phyloP scores from a whole-genome alignment of 2,329 filamentous ascomycete species.

The Juglanconis oblonga region DNA sequence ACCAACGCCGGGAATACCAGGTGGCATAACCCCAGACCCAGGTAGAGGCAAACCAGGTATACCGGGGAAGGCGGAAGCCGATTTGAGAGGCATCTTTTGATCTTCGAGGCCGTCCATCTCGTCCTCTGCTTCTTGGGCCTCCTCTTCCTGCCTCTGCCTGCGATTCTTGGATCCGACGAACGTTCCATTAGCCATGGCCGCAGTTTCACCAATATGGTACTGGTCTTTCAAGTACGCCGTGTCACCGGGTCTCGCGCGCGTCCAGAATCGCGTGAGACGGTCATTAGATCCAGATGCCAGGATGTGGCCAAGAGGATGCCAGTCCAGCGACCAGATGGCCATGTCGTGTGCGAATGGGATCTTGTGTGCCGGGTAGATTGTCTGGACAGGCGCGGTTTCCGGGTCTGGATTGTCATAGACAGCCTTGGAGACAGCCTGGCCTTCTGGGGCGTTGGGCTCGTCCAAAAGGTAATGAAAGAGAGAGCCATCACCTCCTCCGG shows the following conservation, averaged over 20 bases:
- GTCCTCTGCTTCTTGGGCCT: constrained; percentile 90
- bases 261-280: constrained; percentile 95
- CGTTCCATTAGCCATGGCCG: constrained; percentile 91
- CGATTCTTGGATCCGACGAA: constrained; percentile 80
- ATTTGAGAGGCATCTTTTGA: constrained; percentile 72
- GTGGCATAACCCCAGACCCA: constrained; percentile 31
- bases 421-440: constrained; percentile 67
- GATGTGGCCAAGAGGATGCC: constrained; percentile 95
- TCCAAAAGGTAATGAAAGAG: constrained; percentile 94
- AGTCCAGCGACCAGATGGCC: constrained; percentile 96
- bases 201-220: constrained; percentile 92
- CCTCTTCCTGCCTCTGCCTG: constrained; percentile 81
- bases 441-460: constrained; percentile 81
- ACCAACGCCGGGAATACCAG: constrained; percentile 51
- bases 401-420: constrained; percentile 86
- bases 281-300: constrained; percentile 95
- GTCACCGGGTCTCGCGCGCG: constrained; percentile 83
- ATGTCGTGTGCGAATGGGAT: constrained; percentile 88
- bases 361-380: constrained; percentile 88
- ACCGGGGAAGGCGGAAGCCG: constrained; percentile 49
- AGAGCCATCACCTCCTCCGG: constrained; percentile 84
- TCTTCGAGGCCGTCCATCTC: constrained; percentile 91
- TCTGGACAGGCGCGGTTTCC: constrained; percentile 74
- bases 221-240: constrained; percentile 82
- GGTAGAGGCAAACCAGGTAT: constrained; percentile 54